Percentiles rank a stretch among this genome's conserved stretches.
phyloP scores from a whole-genome alignment of 2,329 filamentous ascomycete genomes.

The Fusarium caatingaense region DNA sequence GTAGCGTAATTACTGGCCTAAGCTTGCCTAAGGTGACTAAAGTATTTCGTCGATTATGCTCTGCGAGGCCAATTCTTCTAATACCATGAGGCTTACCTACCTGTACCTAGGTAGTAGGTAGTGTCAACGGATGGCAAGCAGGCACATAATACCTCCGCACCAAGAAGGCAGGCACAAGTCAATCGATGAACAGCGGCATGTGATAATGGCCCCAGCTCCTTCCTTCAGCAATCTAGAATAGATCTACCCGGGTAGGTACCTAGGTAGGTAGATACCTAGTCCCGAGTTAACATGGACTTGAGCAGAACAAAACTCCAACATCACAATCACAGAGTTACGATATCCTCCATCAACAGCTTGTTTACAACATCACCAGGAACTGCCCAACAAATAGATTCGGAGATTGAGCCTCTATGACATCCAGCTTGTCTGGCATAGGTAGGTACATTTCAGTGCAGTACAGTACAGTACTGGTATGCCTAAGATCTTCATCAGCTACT shows the following conservation, averaged over 20 bases:
- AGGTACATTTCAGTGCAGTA: background rate
- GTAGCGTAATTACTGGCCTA: no score
- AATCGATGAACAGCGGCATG: conserved; percentile 26
- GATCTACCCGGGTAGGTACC: no score
- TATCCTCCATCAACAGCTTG: background rate
- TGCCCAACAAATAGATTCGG: background rate
- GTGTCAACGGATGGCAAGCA: background rate
- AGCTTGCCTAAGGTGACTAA: no score
- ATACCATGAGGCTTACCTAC: no score
- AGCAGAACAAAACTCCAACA: background rate
- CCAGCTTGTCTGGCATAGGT: background rate
- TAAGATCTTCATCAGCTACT: background rate
- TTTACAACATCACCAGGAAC: conserved; percentile 3
- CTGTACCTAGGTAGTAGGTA: background rate
- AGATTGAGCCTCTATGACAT: background rate
- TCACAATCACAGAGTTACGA: background rate
- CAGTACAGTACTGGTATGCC: background rate
- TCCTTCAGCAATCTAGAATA: background rate
- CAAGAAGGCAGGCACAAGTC: conserved; percentile 6
- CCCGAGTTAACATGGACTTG: background rate
- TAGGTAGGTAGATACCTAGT: background rate
- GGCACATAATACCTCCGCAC: background rate
- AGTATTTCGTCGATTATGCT: no score
- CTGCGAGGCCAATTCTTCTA: no score
- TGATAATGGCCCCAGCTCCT: conserved; percentile 36